phyloP scores from a whole-genome alignment of 352 stramenopile species.

The Pythium monospermum region DNA sequence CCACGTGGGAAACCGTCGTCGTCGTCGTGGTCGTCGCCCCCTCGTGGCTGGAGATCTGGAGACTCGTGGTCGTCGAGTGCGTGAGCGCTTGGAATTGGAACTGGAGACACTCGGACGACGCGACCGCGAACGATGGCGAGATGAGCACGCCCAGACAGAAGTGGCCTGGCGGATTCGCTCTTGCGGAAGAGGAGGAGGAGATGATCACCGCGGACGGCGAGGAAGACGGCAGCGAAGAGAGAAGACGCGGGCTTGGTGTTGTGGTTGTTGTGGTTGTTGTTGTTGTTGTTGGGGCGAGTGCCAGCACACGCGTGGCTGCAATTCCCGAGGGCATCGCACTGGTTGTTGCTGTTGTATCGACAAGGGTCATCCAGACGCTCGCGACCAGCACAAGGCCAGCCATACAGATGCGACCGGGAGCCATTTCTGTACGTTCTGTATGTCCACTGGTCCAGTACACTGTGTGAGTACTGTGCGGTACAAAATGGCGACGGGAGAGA shows the following conservation, averaged over 20 bases:
- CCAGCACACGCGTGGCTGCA: too few relatives aligned
- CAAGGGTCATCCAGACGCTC: too few relatives aligned
- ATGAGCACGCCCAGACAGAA: conserved; percentile 17
- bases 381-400: too few relatives aligned
- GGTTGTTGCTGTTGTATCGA: too few relatives aligned
- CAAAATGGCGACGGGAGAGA: background rate
- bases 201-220: conserved; percentile 4
- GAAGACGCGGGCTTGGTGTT: too few relatives aligned
- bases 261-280: too few relatives aligned
- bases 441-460: too few relatives aligned
- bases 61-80: background rate
- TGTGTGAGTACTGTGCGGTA: background rate
- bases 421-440: too few relatives aligned
- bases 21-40: background rate
- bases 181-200: background rate
- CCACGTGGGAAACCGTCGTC: background rate
- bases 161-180: too few relatives aligned
- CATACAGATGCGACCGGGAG: too few relatives aligned
- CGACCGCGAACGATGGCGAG: conserved; percentile 15
- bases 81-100: conserved; percentile 5
- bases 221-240: background rate
- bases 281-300: too few relatives aligned
- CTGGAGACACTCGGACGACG: conserved; percentile 12
- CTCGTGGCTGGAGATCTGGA: background rate
- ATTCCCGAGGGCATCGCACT: too few relatives aligned